Evolutionary conservation across 495 filamentous ascomycete species (phyloP).

Genomic region (Aspergillus indologenus): DNA sequence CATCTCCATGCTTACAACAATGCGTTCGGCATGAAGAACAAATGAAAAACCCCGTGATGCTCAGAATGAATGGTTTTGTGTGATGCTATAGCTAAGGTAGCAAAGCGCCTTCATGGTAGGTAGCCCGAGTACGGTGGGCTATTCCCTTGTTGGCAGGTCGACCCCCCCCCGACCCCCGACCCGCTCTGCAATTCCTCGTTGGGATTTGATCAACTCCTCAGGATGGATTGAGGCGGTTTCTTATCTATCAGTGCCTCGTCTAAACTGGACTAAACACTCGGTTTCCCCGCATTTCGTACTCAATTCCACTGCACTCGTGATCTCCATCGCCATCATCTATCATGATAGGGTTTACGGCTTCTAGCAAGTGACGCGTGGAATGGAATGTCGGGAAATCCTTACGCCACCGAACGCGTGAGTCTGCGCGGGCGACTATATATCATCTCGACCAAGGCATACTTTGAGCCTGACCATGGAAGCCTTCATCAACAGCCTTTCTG

Average conservation of each 20-base stretch:
- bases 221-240: neutral
- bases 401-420: neutral
- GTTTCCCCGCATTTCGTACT: conserved; percentile 3
- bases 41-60: neutral
- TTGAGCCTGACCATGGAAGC: too few species aligned
- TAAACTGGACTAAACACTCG: neutral
- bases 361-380: neutral
- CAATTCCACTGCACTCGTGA: neutral
- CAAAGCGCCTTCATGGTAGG: neutral
- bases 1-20: neutral
- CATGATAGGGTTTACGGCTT: neutral
- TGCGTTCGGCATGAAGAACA: neutral
- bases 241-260: neutral
- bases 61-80: too few species aligned
- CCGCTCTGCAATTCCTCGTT: neutral
- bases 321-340: neutral
- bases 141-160: conserved; percentile 13
- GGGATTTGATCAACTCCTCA: neutral
- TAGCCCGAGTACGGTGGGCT: neutral
- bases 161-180: conserved; percentile 4
- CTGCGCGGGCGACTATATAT: neutral
- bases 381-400: neutral
- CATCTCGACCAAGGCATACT: neutral
- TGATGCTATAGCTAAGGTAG: too few species aligned
- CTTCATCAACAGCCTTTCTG: too few species aligned